Percentiles rank a stretch among this genome's conserved stretches.
Evolutionary conservation across 495 filamentous ascomycete genomes (phyloP).

Genomic region (Podospora australis): DNA sequence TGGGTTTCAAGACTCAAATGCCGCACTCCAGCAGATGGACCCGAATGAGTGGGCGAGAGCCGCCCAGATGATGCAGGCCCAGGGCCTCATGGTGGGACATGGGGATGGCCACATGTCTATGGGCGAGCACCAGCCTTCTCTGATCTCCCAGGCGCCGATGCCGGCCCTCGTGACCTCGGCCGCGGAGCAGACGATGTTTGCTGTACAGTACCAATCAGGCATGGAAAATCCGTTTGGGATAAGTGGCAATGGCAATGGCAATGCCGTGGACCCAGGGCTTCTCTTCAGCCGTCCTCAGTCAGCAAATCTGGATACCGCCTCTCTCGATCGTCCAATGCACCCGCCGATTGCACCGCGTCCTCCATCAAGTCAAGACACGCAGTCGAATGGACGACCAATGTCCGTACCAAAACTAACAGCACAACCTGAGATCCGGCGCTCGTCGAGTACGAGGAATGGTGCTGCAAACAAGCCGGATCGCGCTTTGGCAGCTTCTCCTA

Average conservation of each 20-base stretch:
- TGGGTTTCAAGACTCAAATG: slow-evolving; percentile 28
- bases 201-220: slow-evolving; percentile 30
- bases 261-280: slow-evolving; percentile 40
- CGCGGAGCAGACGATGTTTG: slow-evolving; percentile 33
- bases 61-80: slow-evolving; percentile 39
- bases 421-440: slow-evolving; percentile 34
- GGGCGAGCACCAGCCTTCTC: slow-evolving; percentile 24
- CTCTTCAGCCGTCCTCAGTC: slow-evolving; percentile 42
- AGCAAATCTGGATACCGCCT: slow-evolving; percentile 33
- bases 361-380: slow-evolving; percentile 16
- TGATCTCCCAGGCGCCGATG: slow-evolving; percentile 37
- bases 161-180: slow-evolving; percentile 30
- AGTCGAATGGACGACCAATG: slow-evolving; percentile 9
- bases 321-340: slow-evolving; percentile 29
- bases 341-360: slow-evolving; percentile 21
- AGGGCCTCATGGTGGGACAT: slow-evolving; percentile 24
- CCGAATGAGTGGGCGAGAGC: slow-evolving; percentile 49
- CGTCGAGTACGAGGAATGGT: slow-evolving; percentile 36
- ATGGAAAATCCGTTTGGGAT: slow-evolving; percentile 40
- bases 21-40: slow-evolving; percentile 32
- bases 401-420: slow-evolving; percentile 17
- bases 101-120: slow-evolving; percentile 22
- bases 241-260: slow-evolving; percentile 21
- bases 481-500: slow-evolving; percentile 48
- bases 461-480: slow-evolving; percentile 33